phyloP scores from a whole-genome alignment of 768 basidiomycete species.

The Sistotremastrum suecicum region DNA sequence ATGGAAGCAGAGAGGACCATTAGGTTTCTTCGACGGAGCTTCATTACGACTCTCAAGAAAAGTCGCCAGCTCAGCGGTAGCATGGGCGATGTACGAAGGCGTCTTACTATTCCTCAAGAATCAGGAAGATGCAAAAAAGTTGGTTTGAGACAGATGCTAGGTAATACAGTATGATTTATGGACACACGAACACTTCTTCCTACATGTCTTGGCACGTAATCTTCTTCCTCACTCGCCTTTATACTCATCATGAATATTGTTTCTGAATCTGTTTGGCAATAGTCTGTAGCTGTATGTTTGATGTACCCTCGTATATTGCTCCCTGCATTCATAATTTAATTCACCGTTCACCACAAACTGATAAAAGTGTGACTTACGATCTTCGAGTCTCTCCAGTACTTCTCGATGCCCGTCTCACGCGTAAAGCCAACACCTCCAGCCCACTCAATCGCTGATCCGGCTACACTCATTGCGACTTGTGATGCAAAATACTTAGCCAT shows the following conservation, averaged over 20 bases:
- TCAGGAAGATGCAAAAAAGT: not conserved
- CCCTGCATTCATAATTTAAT: conserved; percentile 31
- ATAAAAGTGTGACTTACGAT: conserved; percentile 42
- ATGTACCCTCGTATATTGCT: conserved; percentile 88
- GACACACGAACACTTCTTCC: not conserved
- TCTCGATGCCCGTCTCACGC: conserved; percentile 89
- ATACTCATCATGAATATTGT: conserved; percentile 43
- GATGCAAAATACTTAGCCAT: conserved; percentile 96
- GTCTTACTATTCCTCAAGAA: conserved; percentile 41
- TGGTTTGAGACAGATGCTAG: too few species aligned
- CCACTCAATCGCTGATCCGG: conserved; percentile 92
- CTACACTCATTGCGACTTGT: conserved; percentile 76
- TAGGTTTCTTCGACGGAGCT: conserved; percentile 78
- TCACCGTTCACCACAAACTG: not conserved
- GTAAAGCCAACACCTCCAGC: conserved; percentile 88
- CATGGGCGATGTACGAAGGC: conserved; percentile 85
- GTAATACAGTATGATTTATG: too few species aligned
- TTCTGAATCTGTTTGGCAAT: conserved; percentile 88
- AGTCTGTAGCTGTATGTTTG: conserved; percentile 96
- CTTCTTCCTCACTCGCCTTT: not conserved
- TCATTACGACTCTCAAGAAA: conserved; percentile 76
- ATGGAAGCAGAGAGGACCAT: conserved; percentile 65
- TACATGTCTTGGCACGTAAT: not conserved
- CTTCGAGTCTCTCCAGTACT: conserved; percentile 94
- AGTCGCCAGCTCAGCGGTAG: conserved; percentile 77